Evolutionary conservation across 345 rosid species (phyloP), one percentile per base, ranked within the genome.

Genomic region (Limnanthes douglasii): DNA sequence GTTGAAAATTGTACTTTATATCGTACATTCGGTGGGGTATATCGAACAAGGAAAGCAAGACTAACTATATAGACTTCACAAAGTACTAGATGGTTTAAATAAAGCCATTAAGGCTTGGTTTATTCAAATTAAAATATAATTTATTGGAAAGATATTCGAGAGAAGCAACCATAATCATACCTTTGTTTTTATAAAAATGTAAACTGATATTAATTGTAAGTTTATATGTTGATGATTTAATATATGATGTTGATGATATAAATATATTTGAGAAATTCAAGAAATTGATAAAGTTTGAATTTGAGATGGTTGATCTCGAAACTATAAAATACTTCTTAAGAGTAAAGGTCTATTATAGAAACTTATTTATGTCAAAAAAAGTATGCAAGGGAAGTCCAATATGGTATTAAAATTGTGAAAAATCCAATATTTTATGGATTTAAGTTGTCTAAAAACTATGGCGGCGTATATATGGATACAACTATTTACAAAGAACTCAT

Each of bases 161-260:
- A 31, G 14, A 31, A 31, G 34, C 34, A 31, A 31, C 12, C 14
- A 31, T 11, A 15, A 31, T 31, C 34, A 31, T 15, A 31, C 34
- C 34, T 31, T 31, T 3, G n/a, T 31, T 11, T 11, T 2, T 9
- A 31, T n/a, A 15, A 31, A 6, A 7, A 11, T 2, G 5, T 1
- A 31, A n/a, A n/a, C n/a, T n/a, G 12, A 6, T 6, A 6, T 31
- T 31, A 15, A 15, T 31, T 12, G 34, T 31, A 11, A 31, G 34
- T 11, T 15, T 31, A n/a, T 31, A 31, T 31, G 34, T 31, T 31
- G 34, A 7, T 31, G 34, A 31, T 31, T 11, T 31, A 11, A 31
- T 31, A 6, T 31, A 7, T 15, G 5, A 6, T 31, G 34, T 12
- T n/a, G 14, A 11, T 31, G 1, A 31, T 31, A 15, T n/a, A 11